Conservation (phyloP, 768 basidiomycete species). For the Collybiopsis confluens region DNA sequence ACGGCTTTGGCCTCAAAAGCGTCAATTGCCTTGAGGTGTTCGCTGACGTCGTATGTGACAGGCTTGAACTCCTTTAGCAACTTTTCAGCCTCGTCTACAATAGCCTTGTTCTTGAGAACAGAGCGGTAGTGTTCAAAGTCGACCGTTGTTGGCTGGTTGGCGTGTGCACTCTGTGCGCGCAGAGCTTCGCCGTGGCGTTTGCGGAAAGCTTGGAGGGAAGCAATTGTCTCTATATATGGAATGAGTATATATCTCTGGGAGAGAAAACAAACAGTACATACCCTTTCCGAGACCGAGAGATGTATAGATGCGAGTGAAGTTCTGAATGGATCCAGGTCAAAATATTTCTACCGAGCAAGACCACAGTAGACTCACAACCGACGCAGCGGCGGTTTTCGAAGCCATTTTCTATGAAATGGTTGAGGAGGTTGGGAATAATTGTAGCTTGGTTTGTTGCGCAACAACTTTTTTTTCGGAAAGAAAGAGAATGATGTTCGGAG, state of each 20-base stretch:
- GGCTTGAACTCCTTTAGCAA: slow-evolving; percentile 87
- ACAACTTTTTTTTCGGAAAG: no score
- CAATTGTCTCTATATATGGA: slow-evolving; percentile 69
- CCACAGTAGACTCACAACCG: slow-evolving; percentile 30
- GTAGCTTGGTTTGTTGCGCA: no score
- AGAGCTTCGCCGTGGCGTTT: slow-evolving; percentile 91
- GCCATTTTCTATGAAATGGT: slow-evolving; percentile 30
- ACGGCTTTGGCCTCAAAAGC: slow-evolving; percentile 97
- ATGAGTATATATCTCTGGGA: background rate
- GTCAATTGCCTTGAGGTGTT: slow-evolving; percentile 93
- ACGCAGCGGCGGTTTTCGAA: slow-evolving; percentile 47
- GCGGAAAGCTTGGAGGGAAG: slow-evolving; percentile 91
- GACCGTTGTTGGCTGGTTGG: slow-evolving; percentile 73
- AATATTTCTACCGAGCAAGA: slow-evolving; percentile 5
- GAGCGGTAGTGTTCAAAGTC: slow-evolving; percentile 92
- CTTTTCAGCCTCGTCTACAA: slow-evolving; percentile 93
- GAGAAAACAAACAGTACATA: slow-evolving; percentile 27
- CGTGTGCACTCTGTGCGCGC: slow-evolving; percentile 59
- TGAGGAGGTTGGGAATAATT: no score
- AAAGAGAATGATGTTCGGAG: no score
- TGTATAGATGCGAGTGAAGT: slow-evolving; percentile 79
- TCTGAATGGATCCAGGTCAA: slow-evolving; percentile 36
- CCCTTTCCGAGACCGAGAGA: slow-evolving; percentile 85
- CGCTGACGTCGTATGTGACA: slow-evolving; percentile 84
- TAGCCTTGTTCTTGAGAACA: slow-evolving; percentile 85